Evolutionary conservation across 2,329 filamentous ascomycete species (phyloP), one percentile per base, ranked within the genome.

Genomic region (Cryphonectria japonica): DNA sequence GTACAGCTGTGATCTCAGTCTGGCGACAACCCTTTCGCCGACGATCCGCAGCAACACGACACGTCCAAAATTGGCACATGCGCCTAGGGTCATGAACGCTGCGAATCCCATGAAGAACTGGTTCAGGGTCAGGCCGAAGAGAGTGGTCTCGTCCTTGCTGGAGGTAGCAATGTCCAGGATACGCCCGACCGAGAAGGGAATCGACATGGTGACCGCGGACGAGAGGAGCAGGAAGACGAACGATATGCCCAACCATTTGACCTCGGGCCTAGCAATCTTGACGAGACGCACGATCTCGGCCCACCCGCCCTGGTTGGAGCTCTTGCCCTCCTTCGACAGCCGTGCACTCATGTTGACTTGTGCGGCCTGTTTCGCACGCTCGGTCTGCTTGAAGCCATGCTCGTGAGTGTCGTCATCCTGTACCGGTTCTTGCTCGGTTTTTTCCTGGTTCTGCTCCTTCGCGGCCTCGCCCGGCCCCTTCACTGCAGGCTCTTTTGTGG

Each of bases 151-250:
- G 67, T 92, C 90, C 11, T 88, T 84, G 57, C 88, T 86, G 77
- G 94, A 92, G 13, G 94, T 97, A 11, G 95, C 94, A 68, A 96
- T 89, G 81, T 99, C 96, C 79, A 99, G 85, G 73, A 99, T 97
- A 79, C 95, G 95, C 70, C 96, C 96, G 75, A 99, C 97, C 0
- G 95, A 97, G 79, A 98, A 97, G 1, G 96, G 96, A 72, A 99
- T 93, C 2, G 94, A 95, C 92, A 99, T 97, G 70, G 95, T 97
- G 75, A 99, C 94, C 67, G 90, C 88, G 4, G 95, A 98, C 22
- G 95, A 98, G 73, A 98, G 86, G 71, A 99, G 86, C 66, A 99
- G 86, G 78, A 97, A 92, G 69, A 92, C 80, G 79, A 98, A 95
- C 3, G 97, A 97, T 74, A 92, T 81, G 8, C 85, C 86, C 22